These are phyloP conservation scores for Cercospora nicotianae DNA, from an alignment of 2,329 filamentous ascomycete species.

Conservation along the genomic window DNA sequence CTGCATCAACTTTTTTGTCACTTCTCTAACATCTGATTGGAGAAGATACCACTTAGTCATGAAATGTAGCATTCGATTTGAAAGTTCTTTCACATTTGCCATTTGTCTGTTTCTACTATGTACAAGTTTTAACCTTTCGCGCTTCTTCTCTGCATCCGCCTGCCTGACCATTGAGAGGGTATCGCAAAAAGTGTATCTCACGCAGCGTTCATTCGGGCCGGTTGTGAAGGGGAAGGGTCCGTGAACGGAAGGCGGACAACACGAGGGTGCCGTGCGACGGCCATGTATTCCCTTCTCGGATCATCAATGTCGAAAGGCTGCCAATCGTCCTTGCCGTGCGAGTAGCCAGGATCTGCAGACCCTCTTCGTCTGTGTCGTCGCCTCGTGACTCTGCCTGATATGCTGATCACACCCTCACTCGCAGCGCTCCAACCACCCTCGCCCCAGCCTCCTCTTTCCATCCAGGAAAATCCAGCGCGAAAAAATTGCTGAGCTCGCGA, in stretches of 20 bases:
- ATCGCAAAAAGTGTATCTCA: not conserved
- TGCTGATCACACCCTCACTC: not conserved
- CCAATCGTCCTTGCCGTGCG: not conserved
- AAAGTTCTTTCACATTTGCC: not conserved
- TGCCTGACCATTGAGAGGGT: not conserved
- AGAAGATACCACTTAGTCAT: not conserved
- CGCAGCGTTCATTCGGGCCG: not conserved
- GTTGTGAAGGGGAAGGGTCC: not conserved
- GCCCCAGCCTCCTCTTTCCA: not conserved
- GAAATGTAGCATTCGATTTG: not conserved
- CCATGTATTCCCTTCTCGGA: not conserved
- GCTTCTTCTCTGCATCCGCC: not conserved
- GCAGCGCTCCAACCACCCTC: not conserved
- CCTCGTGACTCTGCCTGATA: not conserved
- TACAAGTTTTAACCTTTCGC: not conserved
- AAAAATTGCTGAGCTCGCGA: constrained; percentile 10
- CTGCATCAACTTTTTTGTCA: not conserved
- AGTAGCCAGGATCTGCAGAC: not conserved
- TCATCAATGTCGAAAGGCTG: not conserved
- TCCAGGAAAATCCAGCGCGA: not conserved
- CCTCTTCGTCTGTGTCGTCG: not conserved
- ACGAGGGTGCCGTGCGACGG: not conserved
- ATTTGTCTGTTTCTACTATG: not conserved
- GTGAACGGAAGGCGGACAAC: not conserved
- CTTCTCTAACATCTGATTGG: not conserved